phyloP scores from a whole-genome alignment of 495 filamentous ascomycete species.

The Aspergillus steynii region DNA sequence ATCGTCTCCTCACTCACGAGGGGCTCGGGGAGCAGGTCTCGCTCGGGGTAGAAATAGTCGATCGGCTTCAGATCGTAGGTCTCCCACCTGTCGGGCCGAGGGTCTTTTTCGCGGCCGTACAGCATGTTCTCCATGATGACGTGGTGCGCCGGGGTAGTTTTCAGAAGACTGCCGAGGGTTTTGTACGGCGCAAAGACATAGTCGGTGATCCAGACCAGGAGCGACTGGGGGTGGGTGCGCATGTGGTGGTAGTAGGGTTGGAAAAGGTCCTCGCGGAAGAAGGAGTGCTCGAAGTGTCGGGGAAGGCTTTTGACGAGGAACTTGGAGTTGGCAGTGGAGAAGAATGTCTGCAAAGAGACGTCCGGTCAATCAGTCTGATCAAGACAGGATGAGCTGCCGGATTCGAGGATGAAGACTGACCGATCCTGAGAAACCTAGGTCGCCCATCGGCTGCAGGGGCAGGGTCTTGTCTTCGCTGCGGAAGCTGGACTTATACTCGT shows the following conservation, averaged over 20 bases:
- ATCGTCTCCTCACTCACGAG: constrained; percentile 60
- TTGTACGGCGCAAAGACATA: constrained; percentile 54
- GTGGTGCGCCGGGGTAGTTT: constrained; percentile 61
- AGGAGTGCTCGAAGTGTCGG: constrained; percentile 64
- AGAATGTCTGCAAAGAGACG: constrained; percentile 55
- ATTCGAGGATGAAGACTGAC: constrained; percentile 24
- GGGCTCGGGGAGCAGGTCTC: constrained; percentile 60
- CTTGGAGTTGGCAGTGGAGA: constrained; percentile 57
- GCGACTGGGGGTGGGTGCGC: constrained; percentile 51
- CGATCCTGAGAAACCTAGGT: constrained; percentile 62
- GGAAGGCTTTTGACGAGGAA: constrained; percentile 69
- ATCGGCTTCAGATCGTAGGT: constrained; percentile 70
- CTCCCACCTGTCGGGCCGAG: constrained; percentile 55
- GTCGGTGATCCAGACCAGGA: constrained; percentile 69
- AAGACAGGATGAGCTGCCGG: background rate
- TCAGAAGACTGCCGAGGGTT: constrained; percentile 55
- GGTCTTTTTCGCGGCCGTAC: constrained; percentile 50
- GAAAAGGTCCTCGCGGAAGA: constrained; percentile 65
- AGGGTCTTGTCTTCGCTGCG: constrained; percentile 31
- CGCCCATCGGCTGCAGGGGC: constrained; percentile 50
- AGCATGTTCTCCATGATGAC: constrained; percentile 74
- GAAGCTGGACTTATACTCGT: constrained; percentile 56
- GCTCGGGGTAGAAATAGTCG: constrained; percentile 70
- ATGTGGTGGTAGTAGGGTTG: constrained; percentile 62
- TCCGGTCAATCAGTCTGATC: background rate